Conservation (phyloP, 2,329 filamentous ascomycete genomes). For the Botryosphaeria dothidea region DNA sequence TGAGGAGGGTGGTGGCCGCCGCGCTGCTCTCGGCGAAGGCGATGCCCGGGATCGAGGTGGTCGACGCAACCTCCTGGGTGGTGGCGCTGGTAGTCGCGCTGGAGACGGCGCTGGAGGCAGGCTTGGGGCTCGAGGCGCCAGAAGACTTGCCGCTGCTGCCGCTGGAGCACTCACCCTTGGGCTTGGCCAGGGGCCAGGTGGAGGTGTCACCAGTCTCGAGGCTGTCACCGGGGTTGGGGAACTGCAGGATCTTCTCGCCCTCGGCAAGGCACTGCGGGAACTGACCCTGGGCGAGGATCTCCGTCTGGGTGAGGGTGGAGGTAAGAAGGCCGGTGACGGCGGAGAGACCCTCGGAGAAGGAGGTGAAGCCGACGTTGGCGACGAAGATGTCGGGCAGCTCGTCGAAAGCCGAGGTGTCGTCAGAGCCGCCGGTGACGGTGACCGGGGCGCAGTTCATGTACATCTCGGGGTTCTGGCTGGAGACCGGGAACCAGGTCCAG, state of each 20-base stretch:
- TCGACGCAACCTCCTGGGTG: conserved; percentile 21
- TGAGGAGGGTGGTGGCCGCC: not conserved
- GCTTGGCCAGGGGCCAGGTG: not conserved
- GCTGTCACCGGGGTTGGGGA: conserved; percentile 62
- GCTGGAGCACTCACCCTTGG: conserved; percentile 5
- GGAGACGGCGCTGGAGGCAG: conserved; percentile 23
- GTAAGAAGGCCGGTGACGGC: not conserved
- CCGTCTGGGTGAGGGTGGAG: not conserved
- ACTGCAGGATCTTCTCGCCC: conserved; percentile 35
- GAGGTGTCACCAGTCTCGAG: conserved; percentile 38
- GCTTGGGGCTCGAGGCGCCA: not conserved
- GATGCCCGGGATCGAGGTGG: not conserved
- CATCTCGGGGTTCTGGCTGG: conserved; percentile 80
- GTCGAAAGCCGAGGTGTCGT: conserved; percentile 56
- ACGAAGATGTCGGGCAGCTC: conserved; percentile 72
- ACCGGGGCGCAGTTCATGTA: conserved; percentile 94
- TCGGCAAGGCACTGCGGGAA: not conserved
- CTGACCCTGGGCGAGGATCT: not conserved
- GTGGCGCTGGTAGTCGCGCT: conserved; percentile 24
- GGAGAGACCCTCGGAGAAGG: not conserved
- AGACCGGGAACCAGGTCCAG: conserved; percentile 90
- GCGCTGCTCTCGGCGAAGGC: not conserved
- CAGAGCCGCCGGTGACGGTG: conserved; percentile 58
- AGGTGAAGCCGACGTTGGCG: conserved; percentile 59
- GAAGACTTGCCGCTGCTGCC: not conserved